A percentile compares a stretch with the other conserved stretches of the same genome.
These are phyloP conservation scores for Penicillium sp. DNA, from an alignment of 2,329 filamentous ascomycete genomes.

Conservation along the genomic window DNA sequence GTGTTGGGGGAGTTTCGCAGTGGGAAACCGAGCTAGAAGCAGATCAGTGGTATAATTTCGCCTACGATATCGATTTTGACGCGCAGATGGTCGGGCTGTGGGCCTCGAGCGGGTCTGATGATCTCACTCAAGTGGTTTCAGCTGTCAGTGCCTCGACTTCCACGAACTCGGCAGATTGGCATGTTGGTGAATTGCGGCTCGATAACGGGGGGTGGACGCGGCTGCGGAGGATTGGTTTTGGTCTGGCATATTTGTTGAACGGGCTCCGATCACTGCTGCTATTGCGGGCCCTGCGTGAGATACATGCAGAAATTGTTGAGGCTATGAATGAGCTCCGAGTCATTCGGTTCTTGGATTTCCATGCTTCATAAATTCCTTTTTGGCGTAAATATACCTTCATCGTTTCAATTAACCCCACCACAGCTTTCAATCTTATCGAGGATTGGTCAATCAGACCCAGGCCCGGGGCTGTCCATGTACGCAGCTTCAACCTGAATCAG, in stretches of 20 bases:
- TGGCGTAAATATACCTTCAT: no score
- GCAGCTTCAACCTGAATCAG: no score
- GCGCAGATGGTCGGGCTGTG: slow-evolving; percentile 64
- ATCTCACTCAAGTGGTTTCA: slow-evolving; percentile 58
- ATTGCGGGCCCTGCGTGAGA: slow-evolving; percentile 35
- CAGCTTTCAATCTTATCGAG: no score
- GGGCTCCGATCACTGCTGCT: slow-evolving; percentile 47
- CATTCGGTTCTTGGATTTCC: no score
- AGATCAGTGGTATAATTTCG: slow-evolving; percentile 71
- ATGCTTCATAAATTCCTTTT: no score
- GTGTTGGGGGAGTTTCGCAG: slow-evolving; percentile 58
- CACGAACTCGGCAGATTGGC: slow-evolving; percentile 70
- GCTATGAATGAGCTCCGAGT: no score
- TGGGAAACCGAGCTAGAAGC: slow-evolving; percentile 64
- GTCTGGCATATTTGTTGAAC: slow-evolving; percentile 69
- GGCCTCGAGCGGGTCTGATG: slow-evolving; percentile 63
- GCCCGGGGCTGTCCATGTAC: no score
- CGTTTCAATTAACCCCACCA: no score
- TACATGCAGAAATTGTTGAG: no score
- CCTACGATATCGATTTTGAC: slow-evolving; percentile 70
- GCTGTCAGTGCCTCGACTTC: slow-evolving; percentile 61
- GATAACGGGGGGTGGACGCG: slow-evolving; percentile 55
- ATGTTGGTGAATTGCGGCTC: slow-evolving; percentile 67
- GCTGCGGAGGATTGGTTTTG: slow-evolving; percentile 67
- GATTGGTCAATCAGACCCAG: no score